Conservation (phyloP, 345 rosid genomes). For the Pugionium cornutum region DNA sequence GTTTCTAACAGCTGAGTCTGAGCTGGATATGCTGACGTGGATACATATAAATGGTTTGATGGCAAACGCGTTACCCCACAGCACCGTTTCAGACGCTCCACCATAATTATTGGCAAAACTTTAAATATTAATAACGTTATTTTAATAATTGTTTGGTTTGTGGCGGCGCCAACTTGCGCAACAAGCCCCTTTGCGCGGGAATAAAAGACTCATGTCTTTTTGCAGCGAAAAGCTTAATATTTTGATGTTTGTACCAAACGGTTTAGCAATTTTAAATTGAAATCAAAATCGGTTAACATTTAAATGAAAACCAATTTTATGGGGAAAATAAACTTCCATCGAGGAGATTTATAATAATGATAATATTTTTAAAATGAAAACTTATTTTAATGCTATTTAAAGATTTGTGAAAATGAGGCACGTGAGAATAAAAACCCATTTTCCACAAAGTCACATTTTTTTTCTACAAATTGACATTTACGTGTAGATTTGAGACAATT, state of each 20-base stretch:
- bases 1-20: conserved; percentile 1
- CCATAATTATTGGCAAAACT: conserved; percentile 23
- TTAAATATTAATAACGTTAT: background rate
- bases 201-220: conserved; percentile 14
- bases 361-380: too few species aligned
- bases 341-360: too few species aligned
- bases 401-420: too few species aligned
- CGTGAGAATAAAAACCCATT: too few species aligned
- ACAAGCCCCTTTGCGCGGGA: conserved; percentile 43
- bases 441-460: too few species aligned
- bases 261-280: background rate
- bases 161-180: conserved; percentile 40
- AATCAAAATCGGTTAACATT: background rate
- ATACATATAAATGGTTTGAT: background rate
- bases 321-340: too few species aligned
- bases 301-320: too few species aligned
- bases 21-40: conserved; percentile 35
- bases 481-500: too few species aligned
- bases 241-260: conserved; percentile 13
- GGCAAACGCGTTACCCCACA: conserved; percentile 29
- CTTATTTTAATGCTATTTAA: too few species aligned
- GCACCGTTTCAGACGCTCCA: conserved; percentile 40
- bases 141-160: conserved; percentile 7
- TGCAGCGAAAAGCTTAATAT: conserved; percentile 14
- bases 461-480: too few species aligned